Base-by-base conservation (phyloP, 2,329 filamentous ascomycete species). In the Hortaea werneckii region DNA sequence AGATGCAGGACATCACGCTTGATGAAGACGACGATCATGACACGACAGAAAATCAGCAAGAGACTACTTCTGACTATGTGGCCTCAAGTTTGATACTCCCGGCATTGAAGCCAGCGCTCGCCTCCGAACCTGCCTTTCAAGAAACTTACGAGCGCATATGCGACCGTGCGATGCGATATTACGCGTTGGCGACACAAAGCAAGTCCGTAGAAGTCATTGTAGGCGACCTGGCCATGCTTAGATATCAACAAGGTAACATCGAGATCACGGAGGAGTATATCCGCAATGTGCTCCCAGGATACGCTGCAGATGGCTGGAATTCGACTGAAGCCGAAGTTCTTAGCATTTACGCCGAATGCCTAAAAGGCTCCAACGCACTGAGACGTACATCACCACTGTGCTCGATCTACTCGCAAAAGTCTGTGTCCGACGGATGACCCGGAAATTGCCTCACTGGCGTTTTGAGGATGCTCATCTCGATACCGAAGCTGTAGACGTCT, bases 151-250 rank as follows among this genome's bases (percentile, higher is more conserved):
- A 71, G 59, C 80, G 79, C 7, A 72, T 95, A n/a, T 95, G 87
- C 6, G 84, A 92, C 55, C 82, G 85, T 50, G 82, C 89, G 3
- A 77, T 94, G 46, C 83, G 85, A 1, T 85, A 95, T 60, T 94
- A 86, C 61, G 81, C 81, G 10, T 79, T 87, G 4, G 87, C 89
- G 4, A 84, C 82, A 45, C 84, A 90, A 52, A 74, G 74, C 0
- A 83, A 94, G 55, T 85, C 87, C 6, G 82, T 85, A 1, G 82
- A 94, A 55, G 77, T 81, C 13, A 81, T 82, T 49, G 79, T 89
- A 63, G 84, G 87, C 7, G 92, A 98, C 64, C 75, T 96, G 40
- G 92, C 88, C 1, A 77, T 92, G 5, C 70, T 95, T 42, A 89
- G 90, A 58, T 92, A 48, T 40, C 53, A 59, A 44, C 55, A 78